Base-by-base conservation (phyloP, 2,329 filamentous ascomycete genomes). In the Purpureocillium takamizusanense region DNA sequence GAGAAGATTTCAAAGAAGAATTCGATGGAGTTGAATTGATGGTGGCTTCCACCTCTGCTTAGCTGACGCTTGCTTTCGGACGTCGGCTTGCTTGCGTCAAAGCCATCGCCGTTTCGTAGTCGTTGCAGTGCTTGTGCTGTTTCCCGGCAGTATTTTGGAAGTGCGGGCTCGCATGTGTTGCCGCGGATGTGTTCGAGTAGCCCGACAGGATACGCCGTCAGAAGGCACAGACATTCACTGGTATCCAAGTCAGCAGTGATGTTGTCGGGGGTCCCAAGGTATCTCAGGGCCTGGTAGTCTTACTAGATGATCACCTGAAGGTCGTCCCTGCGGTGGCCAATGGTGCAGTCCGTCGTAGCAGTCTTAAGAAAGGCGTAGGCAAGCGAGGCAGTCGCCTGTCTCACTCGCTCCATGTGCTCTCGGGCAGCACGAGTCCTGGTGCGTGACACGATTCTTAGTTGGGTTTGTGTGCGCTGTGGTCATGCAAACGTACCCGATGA, bases 1-100 rank as follows among this genome's bases (percentile, higher is more conserved):
- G 51, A 51, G 13, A 55, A 48, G 4, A 51, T 35, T 31, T 56
- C 49, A 34, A 55, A 55, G 36, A 53, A 56, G 31, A 46, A 45
- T 2, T 51, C 46, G 2, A 51, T 39, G 1, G 37, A 31, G 3
- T 21, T 36, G 7, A 39, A 43, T 4, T 42, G 33, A 14, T 35
- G 16, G 9, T 25, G 29, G 13, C 25, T n/a, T 2, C 28, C 15
- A 21, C 14, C 15, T 7, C 21, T 10, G 32, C 32, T n/a, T n/a
- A n/a, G n/a, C n/a, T n/a, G n/a, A n/a, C n/a, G n/a, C n/a, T n/a
- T n/a, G n/a, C n/a, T n/a, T n/a, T n/a, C n/a, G n/a, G n/a, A n/a
- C n/a, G n/a, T n/a, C n/a, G n/a, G n/a, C n/a, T n/a, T n/a, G n/a
- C n/a, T n/a, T n/a, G n/a, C n/a, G n/a, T n/a, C n/a, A n/a, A n/a